phyloP scores from a whole-genome alignment of 129 eudicot species.

The Arctium minus region DNA sequence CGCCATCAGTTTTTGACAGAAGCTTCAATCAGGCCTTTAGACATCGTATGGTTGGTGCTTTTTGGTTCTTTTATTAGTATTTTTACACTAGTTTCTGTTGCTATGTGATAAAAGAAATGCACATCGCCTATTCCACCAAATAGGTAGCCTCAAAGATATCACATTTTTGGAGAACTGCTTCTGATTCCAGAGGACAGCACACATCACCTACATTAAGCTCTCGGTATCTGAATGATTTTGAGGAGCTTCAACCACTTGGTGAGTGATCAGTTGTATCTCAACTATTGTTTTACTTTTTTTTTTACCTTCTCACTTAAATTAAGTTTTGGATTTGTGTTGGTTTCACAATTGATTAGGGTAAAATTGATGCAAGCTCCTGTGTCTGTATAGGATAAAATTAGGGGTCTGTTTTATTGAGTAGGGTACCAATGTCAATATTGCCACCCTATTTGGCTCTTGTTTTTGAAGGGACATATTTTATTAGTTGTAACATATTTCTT shows the following conservation, averaged over 20 bases:
- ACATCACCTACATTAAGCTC: constrained; percentile 59
- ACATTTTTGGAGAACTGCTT: constrained; percentile 66
- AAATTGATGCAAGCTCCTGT: neutral
- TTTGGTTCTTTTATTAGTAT: neutral
- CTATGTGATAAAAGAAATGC: constrained; percentile 13
- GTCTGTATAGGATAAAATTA: neutral
- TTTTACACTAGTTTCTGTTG: neutral
- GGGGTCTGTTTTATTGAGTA: neutral
- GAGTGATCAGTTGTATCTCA: constrained; percentile 8
- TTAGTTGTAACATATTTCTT: neutral
- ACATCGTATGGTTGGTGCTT: constrained; percentile 57
- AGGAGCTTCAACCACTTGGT: constrained; percentile 92
- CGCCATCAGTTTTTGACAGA: constrained; percentile 55
- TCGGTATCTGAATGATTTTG: constrained; percentile 87
- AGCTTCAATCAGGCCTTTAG: constrained; percentile 62
- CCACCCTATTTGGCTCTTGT: neutral
- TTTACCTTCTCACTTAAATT: neutral
- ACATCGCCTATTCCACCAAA: neutral
- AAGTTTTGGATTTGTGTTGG: neutral
- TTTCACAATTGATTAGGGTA: neutral
- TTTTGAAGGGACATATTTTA: neutral
- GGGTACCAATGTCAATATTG: neutral
- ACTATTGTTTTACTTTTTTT: neutral
- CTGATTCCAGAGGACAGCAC: constrained; percentile 57
- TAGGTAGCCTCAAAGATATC: constrained; percentile 71